A percentile compares a stretch with the other conserved stretches of the same genome.
Conservation (phyloP, 129 eudicot species). For the Cynara cardunculus region DNA sequence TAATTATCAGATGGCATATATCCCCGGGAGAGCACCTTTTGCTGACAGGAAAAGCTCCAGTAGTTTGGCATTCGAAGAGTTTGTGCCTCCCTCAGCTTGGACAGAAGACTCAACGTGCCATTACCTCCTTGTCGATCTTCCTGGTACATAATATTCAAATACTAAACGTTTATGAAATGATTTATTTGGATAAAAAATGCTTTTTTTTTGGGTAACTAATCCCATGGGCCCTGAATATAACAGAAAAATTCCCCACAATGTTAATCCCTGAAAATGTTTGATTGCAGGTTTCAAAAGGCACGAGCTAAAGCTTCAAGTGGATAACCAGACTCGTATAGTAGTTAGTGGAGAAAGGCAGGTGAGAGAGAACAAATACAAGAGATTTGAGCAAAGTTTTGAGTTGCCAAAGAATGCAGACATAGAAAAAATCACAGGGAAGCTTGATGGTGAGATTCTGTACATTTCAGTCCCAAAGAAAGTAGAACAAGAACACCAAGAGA, state of each 20-base stretch:
- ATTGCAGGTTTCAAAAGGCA: slow-evolving; percentile 48
- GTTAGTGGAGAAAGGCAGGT: slow-evolving; percentile 58
- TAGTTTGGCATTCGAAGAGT: slow-evolving; percentile 32
- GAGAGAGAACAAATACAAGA: slow-evolving; percentile 38
- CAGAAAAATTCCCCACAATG: not conserved
- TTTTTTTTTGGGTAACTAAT: too few relatives aligned
- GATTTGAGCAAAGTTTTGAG: slow-evolving; percentile 43
- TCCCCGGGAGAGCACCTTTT: slow-evolving; percentile 13
- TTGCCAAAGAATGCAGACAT: slow-evolving; percentile 50
- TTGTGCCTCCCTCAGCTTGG: slow-evolving; percentile 60
- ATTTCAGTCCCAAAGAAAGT: slow-evolving; percentile 41
- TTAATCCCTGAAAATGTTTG: not conserved
- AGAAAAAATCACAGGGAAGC: slow-evolving; percentile 43
- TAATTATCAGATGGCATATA: slow-evolving; percentile 19
- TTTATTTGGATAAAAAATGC: too few relatives aligned
- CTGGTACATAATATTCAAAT: slow-evolving; percentile 34
- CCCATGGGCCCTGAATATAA: not conserved
- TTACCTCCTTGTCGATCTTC: slow-evolving; percentile 54
- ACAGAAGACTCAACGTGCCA: slow-evolving; percentile 38
- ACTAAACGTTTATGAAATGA: not conserved
- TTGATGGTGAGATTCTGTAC: slow-evolving; percentile 48
- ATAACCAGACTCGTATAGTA: slow-evolving; percentile 39
- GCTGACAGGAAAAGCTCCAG: slow-evolving; percentile 18
- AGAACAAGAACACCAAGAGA: slow-evolving; percentile 12
- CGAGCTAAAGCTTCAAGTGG: slow-evolving; percentile 50